Conservation (phyloP, 257 asterid genomes). For the Forsythia suspensa region DNA sequence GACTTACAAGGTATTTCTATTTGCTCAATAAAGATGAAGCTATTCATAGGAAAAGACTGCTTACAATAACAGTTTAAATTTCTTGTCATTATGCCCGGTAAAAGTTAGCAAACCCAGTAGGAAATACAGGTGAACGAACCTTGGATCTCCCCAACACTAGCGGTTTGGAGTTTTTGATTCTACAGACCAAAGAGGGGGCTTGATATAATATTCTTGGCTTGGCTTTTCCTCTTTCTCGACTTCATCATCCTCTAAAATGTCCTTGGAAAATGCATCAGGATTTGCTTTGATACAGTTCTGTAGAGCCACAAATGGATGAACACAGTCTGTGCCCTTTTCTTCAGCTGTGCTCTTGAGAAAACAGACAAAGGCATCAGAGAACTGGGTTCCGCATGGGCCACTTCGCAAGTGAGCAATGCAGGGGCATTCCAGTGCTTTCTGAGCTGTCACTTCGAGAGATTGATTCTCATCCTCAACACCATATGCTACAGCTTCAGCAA, state of each 20-base stretch:
- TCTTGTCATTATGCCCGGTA: not conserved
- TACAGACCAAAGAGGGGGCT: conserved; percentile 74
- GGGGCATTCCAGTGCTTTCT: conserved; percentile 88
- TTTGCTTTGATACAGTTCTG: conserved; percentile 81
- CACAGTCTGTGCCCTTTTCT: conserved; percentile 86
- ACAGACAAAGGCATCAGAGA: conserved; percentile 84
- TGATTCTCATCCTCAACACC: conserved; percentile 47
- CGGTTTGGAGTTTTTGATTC: conserved; percentile 43
- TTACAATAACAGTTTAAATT: not conserved
- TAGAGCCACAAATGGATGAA: conserved; percentile 77
- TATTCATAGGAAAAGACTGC: not conserved
- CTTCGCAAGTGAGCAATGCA: conserved; percentile 69
- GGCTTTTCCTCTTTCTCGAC: conserved; percentile 49
- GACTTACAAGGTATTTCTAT: not conserved
- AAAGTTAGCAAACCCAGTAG: not conserved
- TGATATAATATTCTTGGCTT: conserved; percentile 38
- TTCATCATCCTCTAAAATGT: conserved; percentile 56
- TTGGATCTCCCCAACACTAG: conserved; percentile 13
- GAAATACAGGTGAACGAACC: not conserved
- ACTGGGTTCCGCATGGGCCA: conserved; percentile 82
- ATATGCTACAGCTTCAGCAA: conserved; percentile 82
- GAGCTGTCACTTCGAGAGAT: conserved; percentile 72
- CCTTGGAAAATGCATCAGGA: conserved; percentile 80
- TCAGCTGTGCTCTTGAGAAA: conserved; percentile 88
- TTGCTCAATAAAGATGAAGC: not conserved